These are phyloP conservation scores for Allium sativum DNA, from an alignment of 106 monocot genomes.

Conservation along the genomic window DNA sequence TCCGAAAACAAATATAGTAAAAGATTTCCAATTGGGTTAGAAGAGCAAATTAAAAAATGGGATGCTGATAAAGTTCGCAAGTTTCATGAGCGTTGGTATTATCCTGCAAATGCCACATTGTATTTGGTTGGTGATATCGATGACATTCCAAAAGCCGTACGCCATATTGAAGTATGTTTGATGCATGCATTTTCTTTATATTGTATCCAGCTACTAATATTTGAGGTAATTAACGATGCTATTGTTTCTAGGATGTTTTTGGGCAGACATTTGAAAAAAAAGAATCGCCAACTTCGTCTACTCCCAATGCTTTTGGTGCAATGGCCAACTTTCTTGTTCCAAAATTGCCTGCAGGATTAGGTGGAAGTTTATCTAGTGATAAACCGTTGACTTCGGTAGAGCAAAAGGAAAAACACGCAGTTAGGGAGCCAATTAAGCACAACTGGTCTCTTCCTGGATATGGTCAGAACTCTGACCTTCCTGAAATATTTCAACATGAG, in stretches of 20 bases:
- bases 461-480: conserved; percentile 32
- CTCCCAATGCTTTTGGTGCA: conserved; percentile 63
- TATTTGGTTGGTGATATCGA: conserved; percentile 92
- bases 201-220: neutral
- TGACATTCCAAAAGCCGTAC: conserved; percentile 44
- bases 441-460: conserved; percentile 78
- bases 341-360: conserved; percentile 61
- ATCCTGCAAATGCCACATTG: conserved; percentile 95
- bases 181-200: conserved; percentile 4
- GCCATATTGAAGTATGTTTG: conserved; percentile 63
- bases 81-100: conserved; percentile 99
- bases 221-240: neutral
- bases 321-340: conserved; percentile 93
- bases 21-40: conserved; percentile 96
- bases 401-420: conserved; percentile 58
- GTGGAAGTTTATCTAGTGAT: conserved; percentile 54
- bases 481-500: conserved; percentile 95
- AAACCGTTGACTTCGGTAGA: conserved; percentile 32
- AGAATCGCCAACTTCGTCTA: conserved; percentile 19
- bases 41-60: conserved; percentile 98
- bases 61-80: conserved; percentile 79
- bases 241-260: conserved; percentile 50
- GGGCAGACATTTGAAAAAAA: conserved; percentile 35
- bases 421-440: conserved; percentile 79
- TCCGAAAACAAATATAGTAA: conserved; percentile 93